Percentiles rank a stretch among this genome's conserved stretches.
These are phyloP conservation scores for Lichtheimia hyalospora DNA, from an alignment of 371 early-diverging fungal genomes.

Conservation along the genomic window DNA sequence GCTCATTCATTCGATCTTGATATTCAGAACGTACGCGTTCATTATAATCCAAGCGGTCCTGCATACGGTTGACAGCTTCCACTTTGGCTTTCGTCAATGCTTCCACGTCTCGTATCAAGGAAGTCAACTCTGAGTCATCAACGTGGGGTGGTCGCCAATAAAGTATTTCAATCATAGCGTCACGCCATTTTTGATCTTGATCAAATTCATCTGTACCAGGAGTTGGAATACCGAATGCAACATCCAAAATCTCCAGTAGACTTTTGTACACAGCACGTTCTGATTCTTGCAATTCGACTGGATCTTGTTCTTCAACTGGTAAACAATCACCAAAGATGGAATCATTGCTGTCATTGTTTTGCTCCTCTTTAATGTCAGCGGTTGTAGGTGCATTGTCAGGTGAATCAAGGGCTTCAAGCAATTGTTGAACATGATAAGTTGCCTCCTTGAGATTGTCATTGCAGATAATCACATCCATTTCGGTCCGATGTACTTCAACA, in stretches of 20 bases:
- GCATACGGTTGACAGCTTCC: slow-evolving; percentile 51
- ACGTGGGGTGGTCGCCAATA: slow-evolving; percentile 57
- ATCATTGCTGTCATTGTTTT: slow-evolving; percentile 6
- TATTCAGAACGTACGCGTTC: slow-evolving; percentile 40
- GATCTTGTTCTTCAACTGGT: slow-evolving; percentile 20
- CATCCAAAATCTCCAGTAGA: slow-evolving; percentile 39
- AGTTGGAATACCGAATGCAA: slow-evolving; percentile 54
- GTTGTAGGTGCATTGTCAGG: no score
- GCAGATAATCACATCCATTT: slow-evolving; percentile 72
- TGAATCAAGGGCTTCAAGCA: slow-evolving; percentile 28
- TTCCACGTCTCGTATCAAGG: slow-evolving; percentile 37
- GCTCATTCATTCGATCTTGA: slow-evolving; percentile 33
- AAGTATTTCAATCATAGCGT: slow-evolving; percentile 56
- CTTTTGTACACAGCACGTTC: slow-evolving; percentile 34
- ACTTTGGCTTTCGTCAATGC: slow-evolving; percentile 34
- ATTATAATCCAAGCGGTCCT: slow-evolving; percentile 44
- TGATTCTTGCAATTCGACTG: slow-evolving; percentile 18
- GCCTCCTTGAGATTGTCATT: slow-evolving; percentile 75
- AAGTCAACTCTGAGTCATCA: slow-evolving; percentile 23
- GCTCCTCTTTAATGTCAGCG: slow-evolving; percentile 5
- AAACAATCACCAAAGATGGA: slow-evolving; percentile 28
- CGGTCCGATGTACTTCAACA: slow-evolving; percentile 75
- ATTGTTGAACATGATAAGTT: slow-evolving; percentile 59
- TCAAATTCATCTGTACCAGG: slow-evolving; percentile 35
- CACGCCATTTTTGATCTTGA: slow-evolving; percentile 21